These are phyloP conservation scores for Cytospora mali DNA, from an alignment of 2,329 filamentous ascomycete species.

Conservation along the genomic window DNA sequence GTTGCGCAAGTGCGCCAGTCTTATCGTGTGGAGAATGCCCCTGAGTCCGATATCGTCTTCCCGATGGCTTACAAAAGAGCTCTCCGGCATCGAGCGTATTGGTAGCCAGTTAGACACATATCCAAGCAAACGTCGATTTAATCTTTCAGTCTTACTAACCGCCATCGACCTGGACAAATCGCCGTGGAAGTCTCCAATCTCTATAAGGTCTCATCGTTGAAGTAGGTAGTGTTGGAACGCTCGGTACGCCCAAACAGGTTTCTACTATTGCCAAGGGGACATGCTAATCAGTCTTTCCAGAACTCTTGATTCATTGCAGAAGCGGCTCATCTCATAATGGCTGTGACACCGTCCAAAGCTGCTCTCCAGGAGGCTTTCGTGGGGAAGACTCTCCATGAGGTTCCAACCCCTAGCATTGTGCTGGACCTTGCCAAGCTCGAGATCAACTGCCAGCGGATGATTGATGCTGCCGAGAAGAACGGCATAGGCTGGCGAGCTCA, in stretches of 20 bases:
- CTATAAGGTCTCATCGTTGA: not conserved
- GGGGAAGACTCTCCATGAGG: slow-evolving; percentile 60
- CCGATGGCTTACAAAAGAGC: slow-evolving; percentile 26
- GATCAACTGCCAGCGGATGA: slow-evolving; percentile 72
- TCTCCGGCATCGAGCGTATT: not conserved
- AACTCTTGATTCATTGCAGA: not conserved
- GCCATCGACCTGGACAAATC: not conserved
- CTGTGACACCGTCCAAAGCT: slow-evolving; percentile 36
- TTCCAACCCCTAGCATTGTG: slow-evolving; percentile 68
- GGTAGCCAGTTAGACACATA: not conserved
- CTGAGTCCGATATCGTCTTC: slow-evolving; percentile 22
- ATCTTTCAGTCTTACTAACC: not conserved
- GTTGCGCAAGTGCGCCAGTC: not conserved
- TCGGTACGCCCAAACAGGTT: not conserved
- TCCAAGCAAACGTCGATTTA: not conserved
- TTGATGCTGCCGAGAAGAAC: slow-evolving; percentile 61
- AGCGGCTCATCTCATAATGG: slow-evolving; percentile 3
- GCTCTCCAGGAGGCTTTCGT: slow-evolving; percentile 50
- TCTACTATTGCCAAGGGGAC: too few species aligned
- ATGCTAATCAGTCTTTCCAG: slow-evolving; percentile 1
- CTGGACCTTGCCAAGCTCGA: slow-evolving; percentile 68
- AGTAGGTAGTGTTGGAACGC: not conserved
- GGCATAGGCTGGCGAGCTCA: slow-evolving; percentile 72
- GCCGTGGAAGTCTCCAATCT: not conserved
- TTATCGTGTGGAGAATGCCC: slow-evolving; percentile 22